These are phyloP conservation scores for Aspergillus tamarii DNA, from an alignment of 2,329 filamentous ascomycete species.

Conservation along the genomic window DNA sequence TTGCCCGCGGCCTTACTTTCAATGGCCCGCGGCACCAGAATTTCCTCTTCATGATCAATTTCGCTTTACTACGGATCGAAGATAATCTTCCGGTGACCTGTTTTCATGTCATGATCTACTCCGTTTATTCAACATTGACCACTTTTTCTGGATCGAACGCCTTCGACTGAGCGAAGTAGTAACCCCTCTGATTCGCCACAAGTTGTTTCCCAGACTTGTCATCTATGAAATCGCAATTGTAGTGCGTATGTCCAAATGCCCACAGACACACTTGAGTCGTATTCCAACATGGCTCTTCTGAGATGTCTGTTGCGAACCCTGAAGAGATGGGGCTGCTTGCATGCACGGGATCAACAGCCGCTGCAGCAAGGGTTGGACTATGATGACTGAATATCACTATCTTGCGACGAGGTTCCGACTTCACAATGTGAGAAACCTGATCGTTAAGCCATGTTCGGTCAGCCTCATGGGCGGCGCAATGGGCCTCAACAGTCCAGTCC, in stretches of 20 bases:
- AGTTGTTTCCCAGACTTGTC: slow-evolving; percentile 36
- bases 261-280: slow-evolving; percentile 44
- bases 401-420: slow-evolving; percentile 35
- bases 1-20: background rate
- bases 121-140: slow-evolving; percentile 17
- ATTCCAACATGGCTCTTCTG: slow-evolving; percentile 42
- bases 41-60: background rate
- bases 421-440: slow-evolving; percentile 36
- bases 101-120: background rate
- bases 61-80: background rate
- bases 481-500: slow-evolving; percentile 38
- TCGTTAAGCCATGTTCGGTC: slow-evolving; percentile 45
- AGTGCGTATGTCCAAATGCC: slow-evolving; percentile 57
- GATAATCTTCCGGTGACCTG: background rate
- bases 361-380: slow-evolving; percentile 34
- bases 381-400: slow-evolving; percentile 47
- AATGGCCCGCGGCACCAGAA: background rate
- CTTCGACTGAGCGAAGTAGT: slow-evolving; percentile 43
- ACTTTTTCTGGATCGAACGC: slow-evolving; percentile 40
- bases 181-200: slow-evolving; percentile 47
- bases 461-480: slow-evolving; percentile 34
- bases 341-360: slow-evolving; percentile 37
- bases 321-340: slow-evolving; percentile 35
- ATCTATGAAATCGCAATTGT: slow-evolving; percentile 45
- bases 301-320: slow-evolving; percentile 50